Evolutionary conservation across 345 rosid species (phyloP), one percentile per base, ranked within the genome.

Genomic region (Salix viminalis): DNA sequence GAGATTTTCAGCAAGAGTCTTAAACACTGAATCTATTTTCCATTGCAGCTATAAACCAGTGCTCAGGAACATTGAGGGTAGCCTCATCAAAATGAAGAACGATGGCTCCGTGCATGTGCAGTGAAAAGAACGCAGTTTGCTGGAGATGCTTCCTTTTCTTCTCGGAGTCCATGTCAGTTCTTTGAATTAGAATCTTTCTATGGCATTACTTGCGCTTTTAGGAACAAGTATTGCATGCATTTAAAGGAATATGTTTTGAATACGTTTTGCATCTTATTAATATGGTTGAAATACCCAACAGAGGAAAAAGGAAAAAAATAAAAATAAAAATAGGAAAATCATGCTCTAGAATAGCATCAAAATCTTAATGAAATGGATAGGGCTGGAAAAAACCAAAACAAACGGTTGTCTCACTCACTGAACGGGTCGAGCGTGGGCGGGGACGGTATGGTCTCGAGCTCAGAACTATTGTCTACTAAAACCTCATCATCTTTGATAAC

Each of bases 51-150:
- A 95, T 76, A 91, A 87, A 72, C 97, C 98, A 23, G 89, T 93
- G 69, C 88, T 96, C 28, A 82, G 96, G 71, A 96, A 92, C 84
- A 91, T 93, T 2, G 97, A 96, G 82, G 86, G 90, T 83, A 86
- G 85, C 78, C 91, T 93, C 76, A 86, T 96, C 86, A 91, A 90
- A 81, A 88, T 96, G 89, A 93, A 91, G 86, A 96, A 87, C 83
- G 99, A 91, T 58, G 88, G 93, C 72, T 83, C 86, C 0, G 85
- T 90, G 66, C 74, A 86, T 6, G 89, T 84, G 41, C 83, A 77
- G 78, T 86, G 81, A 88, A 77, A 67, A 60, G 34, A 44, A 4
- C 65, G 24, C 50, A 61, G 7, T 37, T 75, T 48, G 68, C 15
- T 34, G 58, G 44, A 54, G 54, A 42, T 19, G 56, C 16, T 26